These are phyloP conservation scores for Fraxinus xanthoxyloides DNA, from an alignment of 305 asterid species.

Conservation along the genomic window DNA sequence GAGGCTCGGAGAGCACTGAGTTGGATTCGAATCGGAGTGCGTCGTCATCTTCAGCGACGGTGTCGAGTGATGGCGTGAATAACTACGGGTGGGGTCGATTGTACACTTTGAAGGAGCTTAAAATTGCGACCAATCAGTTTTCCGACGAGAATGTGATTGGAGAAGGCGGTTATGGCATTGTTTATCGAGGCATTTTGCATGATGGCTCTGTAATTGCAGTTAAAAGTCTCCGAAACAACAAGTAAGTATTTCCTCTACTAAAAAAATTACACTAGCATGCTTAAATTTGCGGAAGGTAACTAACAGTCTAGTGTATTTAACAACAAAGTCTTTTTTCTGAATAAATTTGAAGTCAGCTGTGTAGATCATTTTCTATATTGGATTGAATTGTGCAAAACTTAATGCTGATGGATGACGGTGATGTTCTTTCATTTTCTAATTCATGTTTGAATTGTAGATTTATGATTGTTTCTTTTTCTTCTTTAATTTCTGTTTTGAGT, in stretches of 20 bases:
- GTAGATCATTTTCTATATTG: background rate
- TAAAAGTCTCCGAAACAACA: slow-evolving; percentile 74
- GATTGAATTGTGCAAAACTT: background rate
- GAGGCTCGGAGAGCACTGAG: slow-evolving; percentile 63
- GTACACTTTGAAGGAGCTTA: slow-evolving; percentile 73
- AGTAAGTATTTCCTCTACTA: slow-evolving; percentile 36
- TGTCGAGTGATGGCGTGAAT: slow-evolving; percentile 44
- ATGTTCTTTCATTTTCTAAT: background rate
- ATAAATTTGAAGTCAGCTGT: background rate
- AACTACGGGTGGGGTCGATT: slow-evolving; percentile 81
- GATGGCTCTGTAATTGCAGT: slow-evolving; percentile 77
- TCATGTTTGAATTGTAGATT: background rate
- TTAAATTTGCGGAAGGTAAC: slow-evolving; percentile 1
- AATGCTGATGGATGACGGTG: background rate
- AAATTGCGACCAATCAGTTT: slow-evolving; percentile 64
- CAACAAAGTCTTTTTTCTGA: background rate
- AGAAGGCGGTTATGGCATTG: slow-evolving; percentile 89
- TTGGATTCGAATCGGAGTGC: slow-evolving; percentile 62
- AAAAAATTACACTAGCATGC: background rate
- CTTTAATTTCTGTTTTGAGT: background rate
- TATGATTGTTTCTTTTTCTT: background rate
- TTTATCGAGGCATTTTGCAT: slow-evolving; percentile 62
- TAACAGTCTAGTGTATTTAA: background rate
- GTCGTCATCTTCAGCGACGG: slow-evolving; percentile 41
- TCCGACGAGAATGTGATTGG: slow-evolving; percentile 69